phyloP scores from a whole-genome alignment of 2,329 filamentous ascomycete species.

The Fusarium newnesense region DNA sequence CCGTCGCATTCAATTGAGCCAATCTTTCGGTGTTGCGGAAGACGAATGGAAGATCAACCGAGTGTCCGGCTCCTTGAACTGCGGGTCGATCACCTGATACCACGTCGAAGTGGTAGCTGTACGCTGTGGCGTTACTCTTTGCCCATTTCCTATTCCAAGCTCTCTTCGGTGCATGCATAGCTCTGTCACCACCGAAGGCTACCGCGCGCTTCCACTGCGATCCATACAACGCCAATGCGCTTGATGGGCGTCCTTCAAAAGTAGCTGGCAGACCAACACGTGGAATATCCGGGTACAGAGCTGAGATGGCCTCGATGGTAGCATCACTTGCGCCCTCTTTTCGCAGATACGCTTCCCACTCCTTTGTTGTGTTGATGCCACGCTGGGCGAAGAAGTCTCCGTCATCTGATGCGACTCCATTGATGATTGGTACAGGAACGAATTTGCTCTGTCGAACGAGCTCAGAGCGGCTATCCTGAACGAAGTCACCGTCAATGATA shows the following conservation, averaged over 20 bases:
- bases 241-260: slow-evolving; percentile 9
- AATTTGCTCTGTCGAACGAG: slow-evolving; percentile 15
- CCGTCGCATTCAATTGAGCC: neutral
- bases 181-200: slow-evolving; percentile 22
- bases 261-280: slow-evolving; percentile 6
- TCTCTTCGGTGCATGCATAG: slow-evolving; percentile 27
- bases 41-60: slow-evolving; percentile 14
- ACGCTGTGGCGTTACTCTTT: neutral
- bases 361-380: slow-evolving; percentile 17
- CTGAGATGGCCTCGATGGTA: slow-evolving; percentile 14
- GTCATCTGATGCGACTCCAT: slow-evolving; percentile 6
- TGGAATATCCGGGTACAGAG: slow-evolving; percentile 22
- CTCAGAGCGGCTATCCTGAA: slow-evolving; percentile 18
- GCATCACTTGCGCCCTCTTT: slow-evolving; percentile 10
- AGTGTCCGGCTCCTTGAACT: slow-evolving; percentile 23
- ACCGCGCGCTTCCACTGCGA: slow-evolving; percentile 29
- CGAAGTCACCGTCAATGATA: slow-evolving; percentile 19
- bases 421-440: slow-evolving; percentile 15
- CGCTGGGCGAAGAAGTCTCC: slow-evolving; percentile 24
- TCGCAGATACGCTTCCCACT: slow-evolving; percentile 20
- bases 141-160: slow-evolving; percentile 26
- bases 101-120: slow-evolving; percentile 30
- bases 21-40: slow-evolving; percentile 15
- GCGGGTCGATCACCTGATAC: slow-evolving; percentile 18
- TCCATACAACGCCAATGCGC: neutral